Evolutionary conservation across 2,329 filamentous ascomycete species (phyloP).

Genomic region (Verticillium isaacii): DNA sequence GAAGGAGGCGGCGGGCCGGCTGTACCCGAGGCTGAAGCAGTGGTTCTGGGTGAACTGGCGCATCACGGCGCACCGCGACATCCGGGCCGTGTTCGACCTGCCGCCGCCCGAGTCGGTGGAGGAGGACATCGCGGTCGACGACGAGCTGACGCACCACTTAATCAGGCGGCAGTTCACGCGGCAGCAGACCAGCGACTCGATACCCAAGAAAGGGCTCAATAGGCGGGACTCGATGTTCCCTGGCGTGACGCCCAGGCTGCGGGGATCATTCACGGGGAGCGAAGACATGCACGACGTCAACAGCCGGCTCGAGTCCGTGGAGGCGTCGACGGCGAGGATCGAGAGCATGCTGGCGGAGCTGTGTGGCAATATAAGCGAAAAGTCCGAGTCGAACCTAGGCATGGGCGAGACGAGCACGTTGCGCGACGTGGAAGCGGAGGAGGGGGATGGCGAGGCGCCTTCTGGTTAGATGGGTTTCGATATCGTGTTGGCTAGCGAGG

Average conservation of each 20-base stretch:
- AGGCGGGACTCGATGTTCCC: constrained; percentile 56
- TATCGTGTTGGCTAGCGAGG: neutral
- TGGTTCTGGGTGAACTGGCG: constrained; percentile 64
- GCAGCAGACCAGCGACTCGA: constrained; percentile 33
- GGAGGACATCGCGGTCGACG: constrained; percentile 53
- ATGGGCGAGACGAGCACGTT: constrained; percentile 22
- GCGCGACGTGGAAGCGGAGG: constrained; percentile 5
- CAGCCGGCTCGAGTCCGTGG: constrained; percentile 41
- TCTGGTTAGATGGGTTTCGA: constrained; percentile 16
- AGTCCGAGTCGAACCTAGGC: constrained; percentile 17
- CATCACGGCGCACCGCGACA: constrained; percentile 66
- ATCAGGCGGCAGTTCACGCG: constrained; percentile 53
- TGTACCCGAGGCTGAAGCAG: constrained; percentile 19
- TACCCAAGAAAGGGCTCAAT: constrained; percentile 25
- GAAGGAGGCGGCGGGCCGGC: constrained; percentile 10
- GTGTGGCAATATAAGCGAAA: constrained; percentile 17
- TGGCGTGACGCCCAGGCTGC: constrained; percentile 44
- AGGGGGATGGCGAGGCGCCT: constrained; percentile 23
- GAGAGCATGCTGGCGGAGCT: constrained; percentile 40
- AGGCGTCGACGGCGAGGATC: constrained; percentile 43
- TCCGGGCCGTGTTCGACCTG: constrained; percentile 68
- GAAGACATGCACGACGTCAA: constrained; percentile 40
- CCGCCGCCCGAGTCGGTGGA: constrained; percentile 59
- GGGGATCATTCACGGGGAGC: constrained; percentile 41
- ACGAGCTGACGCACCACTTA: constrained; percentile 53